Base-by-base conservation (phyloP, 2,329 filamentous ascomycete species). In the Fusarium goolgardi region DNA sequence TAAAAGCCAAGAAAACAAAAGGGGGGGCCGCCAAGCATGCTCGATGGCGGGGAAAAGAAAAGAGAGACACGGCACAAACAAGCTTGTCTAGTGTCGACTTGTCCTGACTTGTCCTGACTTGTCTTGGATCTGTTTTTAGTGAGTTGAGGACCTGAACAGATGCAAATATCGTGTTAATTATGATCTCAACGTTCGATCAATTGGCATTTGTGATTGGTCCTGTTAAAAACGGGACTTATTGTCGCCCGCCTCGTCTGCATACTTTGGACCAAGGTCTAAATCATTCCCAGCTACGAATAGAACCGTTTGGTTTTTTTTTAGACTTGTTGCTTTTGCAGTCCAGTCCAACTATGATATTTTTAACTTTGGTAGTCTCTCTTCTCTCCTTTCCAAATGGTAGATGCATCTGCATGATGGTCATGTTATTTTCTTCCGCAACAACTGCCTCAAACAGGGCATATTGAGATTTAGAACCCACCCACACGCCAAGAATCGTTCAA, bases 1-100 rank as follows among this genome's bases (percentile, higher is more conserved):
- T n/a, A n/a, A 49, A 47, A 61, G 20, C 35, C 53, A 62, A 41
- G 43, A n/a, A 25, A 27, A 16, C 11, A 40, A 21, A 29, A 7
- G 15, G 25, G 40, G 46, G 46, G 34, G 49, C 51, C 37, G 31
- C 27, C 52, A 39, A 39, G 29, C 9, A 25, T 46, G 50, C 59
- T 53, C 46, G 59, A 64, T 64, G 59, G 61, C 41, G 61, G 61
- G 41, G 53, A 41, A 45, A 45, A 21, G 6, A n/a, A 25, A n/a
- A 29, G n/a, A 31, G 15, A 7, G n/a, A n/a, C 47, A 40, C 23
- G 47, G 47, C 32, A 39, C 18, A 37, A 15, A 27, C 47, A 39
- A 27, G 47, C 32, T 50, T 37, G 32, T 21, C 18, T 45, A 29
- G n/a, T 10, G 7, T 21, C 7, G 12, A n/a, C 43, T 45, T 45